These are phyloP conservation scores for Tulasnella sp. DNA, from an alignment of 768 basidiomycete species.

Conservation along the genomic window DNA sequence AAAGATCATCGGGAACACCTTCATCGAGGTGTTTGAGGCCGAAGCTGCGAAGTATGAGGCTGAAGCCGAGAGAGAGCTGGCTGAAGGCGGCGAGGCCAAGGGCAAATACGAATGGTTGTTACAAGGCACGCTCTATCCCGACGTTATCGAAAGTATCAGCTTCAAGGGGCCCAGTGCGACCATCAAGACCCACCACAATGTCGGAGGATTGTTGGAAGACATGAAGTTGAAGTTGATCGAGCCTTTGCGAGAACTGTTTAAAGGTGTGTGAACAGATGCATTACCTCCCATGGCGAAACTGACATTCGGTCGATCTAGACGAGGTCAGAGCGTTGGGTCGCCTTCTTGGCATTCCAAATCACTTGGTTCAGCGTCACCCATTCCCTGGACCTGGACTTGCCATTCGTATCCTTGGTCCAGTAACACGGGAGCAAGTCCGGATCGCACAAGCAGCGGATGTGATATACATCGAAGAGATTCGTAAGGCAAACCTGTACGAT, in stretches of 20 bases:
- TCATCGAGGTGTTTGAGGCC: slow-evolving; percentile 94
- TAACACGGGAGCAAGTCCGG: slow-evolving; percentile 84
- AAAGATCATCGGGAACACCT: slow-evolving; percentile 97
- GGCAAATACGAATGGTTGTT: slow-evolving; percentile 94
- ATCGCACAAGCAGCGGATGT: slow-evolving; percentile 83
- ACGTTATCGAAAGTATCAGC: slow-evolving; percentile 97
- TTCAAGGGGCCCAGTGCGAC: slow-evolving; percentile 99
- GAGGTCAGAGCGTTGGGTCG: slow-evolving; percentile 91
- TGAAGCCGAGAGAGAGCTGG: slow-evolving; percentile 58
- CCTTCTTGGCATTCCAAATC: slow-evolving; percentile 79
- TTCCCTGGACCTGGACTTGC: slow-evolving; percentile 98
- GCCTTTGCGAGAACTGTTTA: slow-evolving; percentile 93
- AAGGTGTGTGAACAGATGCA: slow-evolving; percentile 47
- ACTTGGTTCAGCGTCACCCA: slow-evolving; percentile 90
- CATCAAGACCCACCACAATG: slow-evolving; percentile 99
- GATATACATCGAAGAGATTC: slow-evolving; percentile 98
- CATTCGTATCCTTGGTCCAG: slow-evolving; percentile 93
- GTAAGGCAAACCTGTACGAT: slow-evolving; percentile 81
- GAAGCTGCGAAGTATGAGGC: slow-evolving; percentile 85
- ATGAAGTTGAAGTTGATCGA: slow-evolving; percentile 99
- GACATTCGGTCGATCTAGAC: slow-evolving; percentile 38
- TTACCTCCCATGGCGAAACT: not conserved
- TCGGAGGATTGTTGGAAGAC: slow-evolving; percentile 74
- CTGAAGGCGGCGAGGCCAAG: slow-evolving; percentile 57
- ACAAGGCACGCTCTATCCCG: slow-evolving; percentile 96